These are phyloP conservation scores for Triticum urartu DNA, from an alignment of 176 grass and related monocot species.

Conservation along the genomic window DNA sequence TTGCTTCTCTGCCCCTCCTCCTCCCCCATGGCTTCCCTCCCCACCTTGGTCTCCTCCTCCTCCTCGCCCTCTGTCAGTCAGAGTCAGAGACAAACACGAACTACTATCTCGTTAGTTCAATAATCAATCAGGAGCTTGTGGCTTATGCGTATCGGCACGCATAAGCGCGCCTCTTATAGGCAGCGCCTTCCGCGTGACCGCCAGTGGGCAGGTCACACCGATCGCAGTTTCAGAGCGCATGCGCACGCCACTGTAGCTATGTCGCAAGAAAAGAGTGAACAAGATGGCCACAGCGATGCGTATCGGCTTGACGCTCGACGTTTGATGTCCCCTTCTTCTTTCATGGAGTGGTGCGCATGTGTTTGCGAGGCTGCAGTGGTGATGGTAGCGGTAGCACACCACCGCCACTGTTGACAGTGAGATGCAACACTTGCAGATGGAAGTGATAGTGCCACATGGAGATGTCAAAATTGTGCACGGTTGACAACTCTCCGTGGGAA, in stretches of 20 bases:
- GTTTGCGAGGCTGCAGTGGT: background rate
- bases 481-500: background rate
- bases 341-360: background rate
- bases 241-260: background rate
- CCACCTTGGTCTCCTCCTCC: background rate
- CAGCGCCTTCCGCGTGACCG: background rate
- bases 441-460: background rate
- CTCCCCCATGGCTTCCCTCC: background rate
- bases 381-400: conserved; percentile 3
- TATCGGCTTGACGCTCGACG: background rate
- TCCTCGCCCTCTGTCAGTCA: background rate
- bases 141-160: background rate
- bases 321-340: background rate
- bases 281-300: background rate
- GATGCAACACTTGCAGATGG: background rate
- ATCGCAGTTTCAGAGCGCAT: background rate
- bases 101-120: background rate
- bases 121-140: background rate
- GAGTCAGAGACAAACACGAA: background rate
- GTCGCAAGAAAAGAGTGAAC: conserved; percentile 6
- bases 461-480: background rate
- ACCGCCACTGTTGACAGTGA: background rate
- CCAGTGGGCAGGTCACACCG: background rate
- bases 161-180: background rate
- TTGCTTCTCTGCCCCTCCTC: background rate